A percentile compares a stretch with the other conserved stretches of the same genome.
Conservation (phyloP, 345 rosid genomes). For the Arabidopsis thaliana region TAIR10.1 NC_003076.8:22201001-22201500, state of each 20-base stretch:
- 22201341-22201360: constrained; percentile 14
- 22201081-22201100: constrained; percentile 2
- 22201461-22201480: constrained; percentile 54
- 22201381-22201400: background rate
- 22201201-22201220: constrained; percentile 1
- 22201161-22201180: background rate
- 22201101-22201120: background rate
- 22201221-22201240: background rate
- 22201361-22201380: constrained; percentile 12
- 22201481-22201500: constrained; percentile 56
- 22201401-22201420: background rate
- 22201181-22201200: background rate
- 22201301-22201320: constrained; percentile 13
- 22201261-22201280: constrained; percentile 17
- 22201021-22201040: background rate
- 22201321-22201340: constrained; percentile 2
- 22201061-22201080: background rate
- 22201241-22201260: background rate
- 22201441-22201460: constrained; percentile 18
- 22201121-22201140: background rate
- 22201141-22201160: background rate
- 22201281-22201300: constrained; percentile 24
- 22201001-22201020: constrained; percentile 17
- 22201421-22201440: constrained; percentile 7
- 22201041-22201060: background rate